phyloP scores from a whole-genome alignment of 1,284 basidiomycete genomes.

The Microbotryum scabiosae region DNA sequence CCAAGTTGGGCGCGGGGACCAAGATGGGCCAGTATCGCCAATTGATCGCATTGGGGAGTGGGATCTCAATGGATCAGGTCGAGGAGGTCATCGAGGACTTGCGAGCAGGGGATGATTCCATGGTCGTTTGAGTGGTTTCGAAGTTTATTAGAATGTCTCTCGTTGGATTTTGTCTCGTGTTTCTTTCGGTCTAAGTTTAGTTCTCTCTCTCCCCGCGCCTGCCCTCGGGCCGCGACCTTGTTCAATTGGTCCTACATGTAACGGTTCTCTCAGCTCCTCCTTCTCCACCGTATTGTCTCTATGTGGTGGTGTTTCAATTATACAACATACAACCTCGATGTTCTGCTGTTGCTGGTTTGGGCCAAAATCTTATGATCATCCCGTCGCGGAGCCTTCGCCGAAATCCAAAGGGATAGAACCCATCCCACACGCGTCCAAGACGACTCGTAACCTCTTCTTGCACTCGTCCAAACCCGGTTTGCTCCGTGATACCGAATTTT shows the following conservation, averaged over 20 bases:
- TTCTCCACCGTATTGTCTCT: background rate
- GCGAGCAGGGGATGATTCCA: slow-evolving; percentile 4
- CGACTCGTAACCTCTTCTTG: slow-evolving; percentile 5
- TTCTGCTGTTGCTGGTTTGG: too few relatives aligned
- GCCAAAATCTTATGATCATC: background rate
- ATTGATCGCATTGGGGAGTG: slow-evolving; percentile 77
- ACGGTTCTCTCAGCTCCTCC: background rate
- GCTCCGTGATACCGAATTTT: background rate
- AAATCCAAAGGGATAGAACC: slow-evolving; percentile 8
- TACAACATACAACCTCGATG: too few relatives aligned
- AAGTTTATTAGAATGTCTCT: background rate
- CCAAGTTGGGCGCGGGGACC: slow-evolving; percentile 78
- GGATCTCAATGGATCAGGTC: slow-evolving; percentile 70
- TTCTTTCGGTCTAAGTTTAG: background rate
- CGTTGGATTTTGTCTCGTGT: background rate
- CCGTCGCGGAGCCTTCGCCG: background rate
- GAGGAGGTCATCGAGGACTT: slow-evolving; percentile 60
- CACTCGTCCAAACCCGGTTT: slow-evolving; percentile 22
- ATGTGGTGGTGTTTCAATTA: background rate
- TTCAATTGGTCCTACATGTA: background rate
- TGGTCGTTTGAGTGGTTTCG: background rate
- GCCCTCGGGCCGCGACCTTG: background rate
- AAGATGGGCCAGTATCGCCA: slow-evolving; percentile 78
- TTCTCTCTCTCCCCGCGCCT: background rate
- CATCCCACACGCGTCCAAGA: slow-evolving; percentile 23